Conservation (phyloP, 805 yeast genomes). For the Pichia cephalocereana region DNA sequence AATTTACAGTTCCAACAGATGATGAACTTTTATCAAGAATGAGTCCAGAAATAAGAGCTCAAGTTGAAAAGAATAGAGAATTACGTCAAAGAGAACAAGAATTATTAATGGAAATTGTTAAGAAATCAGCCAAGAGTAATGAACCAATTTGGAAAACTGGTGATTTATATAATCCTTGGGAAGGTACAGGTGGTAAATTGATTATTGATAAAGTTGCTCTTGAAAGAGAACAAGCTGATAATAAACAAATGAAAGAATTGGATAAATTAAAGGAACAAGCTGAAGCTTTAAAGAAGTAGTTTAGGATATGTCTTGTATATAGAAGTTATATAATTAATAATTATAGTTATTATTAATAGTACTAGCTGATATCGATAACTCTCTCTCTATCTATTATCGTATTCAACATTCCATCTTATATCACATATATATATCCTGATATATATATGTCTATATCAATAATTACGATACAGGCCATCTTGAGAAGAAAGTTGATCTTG, state of each 20-base stretch:
- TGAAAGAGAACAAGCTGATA: slow-evolving; percentile 38
- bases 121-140: slow-evolving; percentile 52
- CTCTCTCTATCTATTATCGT: not conserved
- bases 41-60: slow-evolving; percentile 76
- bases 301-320: not conserved
- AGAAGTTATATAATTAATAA: not conserved
- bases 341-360: no score
- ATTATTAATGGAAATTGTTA: slow-evolving; percentile 58
- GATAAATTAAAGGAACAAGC: slow-evolving; percentile 30
- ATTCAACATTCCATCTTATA: not conserved
- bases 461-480: slow-evolving; percentile 9
- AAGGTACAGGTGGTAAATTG: slow-evolving; percentile 27
- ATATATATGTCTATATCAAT: no score
- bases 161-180: slow-evolving; percentile 61
- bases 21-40: slow-evolving; percentile 64
- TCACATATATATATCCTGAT: no score
- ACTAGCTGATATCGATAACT: no score
- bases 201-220: slow-evolving; percentile 35
- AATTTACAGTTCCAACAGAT: slow-evolving; percentile 76
- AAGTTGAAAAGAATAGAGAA: slow-evolving; percentile 57
- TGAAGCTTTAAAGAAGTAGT: slow-evolving; percentile 5
- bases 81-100: slow-evolving; percentile 61
- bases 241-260: slow-evolving; percentile 30
- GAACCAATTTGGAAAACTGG: slow-evolving; percentile 85
- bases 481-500: slow-evolving; percentile 6